Evolutionary conservation across 805 yeast genomes (phyloP).

Genomic region (Barnettozyma wickerhamii): DNA sequence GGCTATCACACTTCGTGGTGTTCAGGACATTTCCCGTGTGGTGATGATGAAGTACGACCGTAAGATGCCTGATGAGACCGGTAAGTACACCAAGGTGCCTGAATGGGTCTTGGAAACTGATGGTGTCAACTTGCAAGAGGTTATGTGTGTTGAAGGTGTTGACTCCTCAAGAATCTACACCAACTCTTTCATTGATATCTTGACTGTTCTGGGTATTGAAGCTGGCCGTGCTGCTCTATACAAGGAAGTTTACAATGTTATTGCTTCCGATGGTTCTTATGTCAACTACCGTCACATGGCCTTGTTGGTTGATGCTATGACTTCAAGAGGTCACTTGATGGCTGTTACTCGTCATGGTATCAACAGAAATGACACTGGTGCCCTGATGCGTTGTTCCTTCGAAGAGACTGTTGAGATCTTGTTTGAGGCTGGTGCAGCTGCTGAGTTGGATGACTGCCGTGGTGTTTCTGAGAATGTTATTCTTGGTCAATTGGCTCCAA

Average conservation of each 20-base stretch:
- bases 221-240: conserved; percentile 94
- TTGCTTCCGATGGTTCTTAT: conserved; percentile 99
- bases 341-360: conserved; percentile 99
- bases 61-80: conserved; percentile 68
- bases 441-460: conserved; percentile 95
- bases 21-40: conserved; percentile 81
- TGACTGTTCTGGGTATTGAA: conserved; percentile 95
- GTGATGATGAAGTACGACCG: conserved; percentile 80
- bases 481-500: conserved; percentile 97
- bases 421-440: conserved; percentile 97
- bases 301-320: conserved; percentile 94
- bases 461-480: conserved; percentile 98
- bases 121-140: conserved; percentile 94
- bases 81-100: conserved; percentile 83
- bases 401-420: conserved; percentile 98
- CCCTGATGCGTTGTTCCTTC: conserved; percentile 98
- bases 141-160: conserved; percentile 92
- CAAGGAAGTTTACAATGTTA: conserved; percentile 92
- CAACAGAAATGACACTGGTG: conserved; percentile 98
- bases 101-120: conserved; percentile 99
- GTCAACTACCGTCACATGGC: conserved; percentile 99
- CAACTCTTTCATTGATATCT: conserved; percentile 92
- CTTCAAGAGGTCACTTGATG: conserved; percentile 96
- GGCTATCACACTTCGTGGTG: conserved; percentile 92
- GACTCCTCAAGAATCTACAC: conserved; percentile 89